Evolutionary conservation across 495 filamentous ascomycete genomes (phyloP), one percentile per base, ranked within the genome.

Genomic region (Penicillium argentinense): DNA sequence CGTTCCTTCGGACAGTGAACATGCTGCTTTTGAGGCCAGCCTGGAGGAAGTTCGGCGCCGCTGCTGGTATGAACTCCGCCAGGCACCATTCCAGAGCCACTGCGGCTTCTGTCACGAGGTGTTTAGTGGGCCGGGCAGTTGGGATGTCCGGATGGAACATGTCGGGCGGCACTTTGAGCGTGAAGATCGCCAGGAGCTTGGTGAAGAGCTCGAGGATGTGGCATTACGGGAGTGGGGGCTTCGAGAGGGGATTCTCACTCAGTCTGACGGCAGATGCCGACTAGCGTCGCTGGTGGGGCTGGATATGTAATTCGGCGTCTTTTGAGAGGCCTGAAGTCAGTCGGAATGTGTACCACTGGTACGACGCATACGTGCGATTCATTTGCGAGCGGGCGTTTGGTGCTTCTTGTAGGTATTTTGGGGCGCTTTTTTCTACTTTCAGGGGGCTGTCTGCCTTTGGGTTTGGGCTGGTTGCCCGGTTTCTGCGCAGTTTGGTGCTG

Each of bases 81-180:
- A 71, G 1, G 69, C 86, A 0, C 92, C 92, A 0, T 60, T 57
- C 4, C 57, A 66, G 28, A 86, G 84, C 62, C 59, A 45, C 9
- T 97, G 92, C 51, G 81, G 84, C 2, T 85, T 85, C 52, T 97
- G 91, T 59, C 51, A 42, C 0, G 26, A 60, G 25, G 46, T 53
- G 5, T 97, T 96, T 54, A 61, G 68, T 3, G 88, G 87, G 7
- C 19, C 51, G 3, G 74, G 68, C 3, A 82, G 78, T 21, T 97
- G 91, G 91, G 87, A 96, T 45, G 74, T 82, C 34, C 75, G 90
- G 16, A 89, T 96, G 82, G 92, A 97, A 64, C 92, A 97, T 64
- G 85, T 96, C 8, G 92, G 87, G 0, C 81, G 83, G 37, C 91
- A 95, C 57, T 76, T 89, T 42, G 88, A 91, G 66, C 73, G 74